Percentiles rank a stretch among this genome's conserved stretches.
Conservation (phyloP, 257 asterid genomes). For the Solanum ossicruentum region DNA sequence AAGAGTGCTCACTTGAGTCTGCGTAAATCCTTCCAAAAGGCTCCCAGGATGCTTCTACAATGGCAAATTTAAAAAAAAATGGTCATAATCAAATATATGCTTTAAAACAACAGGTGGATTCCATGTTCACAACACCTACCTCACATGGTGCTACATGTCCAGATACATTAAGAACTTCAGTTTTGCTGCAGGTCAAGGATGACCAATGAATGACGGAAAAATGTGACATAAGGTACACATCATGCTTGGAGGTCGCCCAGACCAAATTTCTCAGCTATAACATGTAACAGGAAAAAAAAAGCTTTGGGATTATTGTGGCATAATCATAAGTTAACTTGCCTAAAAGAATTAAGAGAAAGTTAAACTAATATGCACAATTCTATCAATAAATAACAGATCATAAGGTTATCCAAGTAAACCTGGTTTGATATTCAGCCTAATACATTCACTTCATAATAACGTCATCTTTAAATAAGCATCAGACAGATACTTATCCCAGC, state of each 20-base stretch:
- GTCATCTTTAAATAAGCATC: not conserved
- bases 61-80: not conserved
- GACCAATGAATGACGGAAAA: conserved; percentile 92
- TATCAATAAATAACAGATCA: not conserved
- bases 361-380: not conserved
- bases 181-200: conserved; percentile 46
- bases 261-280: conserved; percentile 88
- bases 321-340: not conserved
- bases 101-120: not conserved
- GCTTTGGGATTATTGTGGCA: not conserved
- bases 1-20: conserved; percentile 90
- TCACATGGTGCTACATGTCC: conserved; percentile 89
- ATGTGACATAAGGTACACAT: conserved; percentile 85
- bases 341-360: not conserved
- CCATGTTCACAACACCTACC: conserved; percentile 29
- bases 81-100: not conserved
- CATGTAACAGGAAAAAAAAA: not conserved
- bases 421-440: not conserved
- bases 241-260: conserved; percentile 93
- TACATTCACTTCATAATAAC: not conserved
- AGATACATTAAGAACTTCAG: conserved; percentile 77
- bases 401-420: not conserved
- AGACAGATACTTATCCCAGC: not conserved
- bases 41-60: conserved; percentile 92
- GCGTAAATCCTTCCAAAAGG: conserved; percentile 84